Evolutionary conservation across 768 basidiomycete genomes (phyloP).

Genomic region (Leccinum rimulosum): DNA sequence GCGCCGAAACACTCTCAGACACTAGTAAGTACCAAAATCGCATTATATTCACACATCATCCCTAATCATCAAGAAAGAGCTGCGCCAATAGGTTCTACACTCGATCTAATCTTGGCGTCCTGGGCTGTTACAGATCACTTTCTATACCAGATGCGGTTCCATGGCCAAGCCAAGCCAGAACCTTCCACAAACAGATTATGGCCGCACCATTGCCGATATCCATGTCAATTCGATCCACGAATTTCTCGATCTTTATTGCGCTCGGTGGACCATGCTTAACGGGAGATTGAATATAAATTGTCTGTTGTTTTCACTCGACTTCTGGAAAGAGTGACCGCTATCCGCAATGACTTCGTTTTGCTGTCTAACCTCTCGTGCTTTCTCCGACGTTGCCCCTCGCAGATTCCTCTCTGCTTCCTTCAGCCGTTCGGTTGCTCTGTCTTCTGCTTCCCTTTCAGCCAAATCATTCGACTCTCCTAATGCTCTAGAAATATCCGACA

Average conservation of each 20-base stretch:
- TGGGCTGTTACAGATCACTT: background rate
- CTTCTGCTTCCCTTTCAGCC: slow-evolving; percentile 6
- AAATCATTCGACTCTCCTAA: slow-evolving; percentile 9
- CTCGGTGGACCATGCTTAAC: background rate
- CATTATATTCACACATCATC: background rate
- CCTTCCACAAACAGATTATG: slow-evolving; percentile 10
- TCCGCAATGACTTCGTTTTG: slow-evolving; percentile 17
- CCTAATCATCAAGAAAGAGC: background rate
- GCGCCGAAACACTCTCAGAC: background rate
- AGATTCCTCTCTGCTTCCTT: slow-evolving; percentile 12
- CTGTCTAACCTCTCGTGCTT: slow-evolving; percentile 6
- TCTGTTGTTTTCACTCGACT: background rate
- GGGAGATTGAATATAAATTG: slow-evolving; percentile 18
- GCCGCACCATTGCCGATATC: slow-evolving; percentile 23
- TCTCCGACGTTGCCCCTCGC: slow-evolving; percentile 9
- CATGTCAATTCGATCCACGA: slow-evolving; percentile 1
- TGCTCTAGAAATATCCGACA: slow-evolving; percentile 43
- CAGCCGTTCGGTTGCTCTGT: slow-evolving; percentile 13
- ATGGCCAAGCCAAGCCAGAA: background rate
- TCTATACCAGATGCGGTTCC: background rate
- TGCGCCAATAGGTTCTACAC: background rate
- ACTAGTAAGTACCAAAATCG: slow-evolving; percentile 1
- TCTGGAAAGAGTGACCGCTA: background rate
- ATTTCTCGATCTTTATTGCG: background rate
- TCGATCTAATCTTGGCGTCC: background rate